These are phyloP conservation scores for Cyberlindnera mycetangii DNA, from an alignment of 805 yeast genomes.

Conservation along the genomic window DNA sequence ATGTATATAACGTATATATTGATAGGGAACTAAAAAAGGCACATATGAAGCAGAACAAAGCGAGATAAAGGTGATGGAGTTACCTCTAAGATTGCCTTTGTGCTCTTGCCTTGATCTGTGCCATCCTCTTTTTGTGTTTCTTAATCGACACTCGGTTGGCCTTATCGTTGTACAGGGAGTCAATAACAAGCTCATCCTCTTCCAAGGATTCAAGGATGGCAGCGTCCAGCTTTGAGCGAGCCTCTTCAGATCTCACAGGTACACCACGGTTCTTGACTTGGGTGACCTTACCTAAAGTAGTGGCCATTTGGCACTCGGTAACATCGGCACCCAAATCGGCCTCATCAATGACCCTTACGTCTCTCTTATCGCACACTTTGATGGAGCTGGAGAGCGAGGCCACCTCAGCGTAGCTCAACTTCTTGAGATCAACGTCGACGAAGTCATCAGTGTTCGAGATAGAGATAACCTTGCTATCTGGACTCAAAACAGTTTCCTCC, in stretches of 20 bases:
- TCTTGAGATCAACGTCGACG: conserved; percentile 43
- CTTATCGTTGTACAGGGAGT: conserved; percentile 21
- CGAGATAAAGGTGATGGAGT: not conserved
- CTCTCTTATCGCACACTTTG: conserved; percentile 2
- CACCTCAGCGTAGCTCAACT: conserved; percentile 53
- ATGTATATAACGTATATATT: too few relatives aligned
- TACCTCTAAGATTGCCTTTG: too few relatives aligned
- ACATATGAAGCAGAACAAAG: not conserved
- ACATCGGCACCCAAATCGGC: conserved; percentile 19
- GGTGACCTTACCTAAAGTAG: conserved; percentile 6
- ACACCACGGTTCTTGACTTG: not conserved
- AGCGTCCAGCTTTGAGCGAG: not conserved
- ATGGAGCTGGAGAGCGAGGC: conserved; percentile 33
- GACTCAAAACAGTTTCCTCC: conserved; percentile 12
- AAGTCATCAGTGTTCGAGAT: conserved; percentile 36
- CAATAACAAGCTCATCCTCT: conserved; percentile 16
- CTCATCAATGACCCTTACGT: conserved; percentile 15
- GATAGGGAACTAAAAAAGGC: too few relatives aligned
- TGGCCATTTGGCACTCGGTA: conserved; percentile 25
- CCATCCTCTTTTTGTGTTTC: conserved; percentile 16
- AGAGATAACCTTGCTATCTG: conserved; percentile 20
- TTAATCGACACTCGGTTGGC: conserved; percentile 22
- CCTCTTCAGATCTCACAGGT: too few relatives aligned
- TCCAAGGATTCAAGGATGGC: conserved; percentile 2
- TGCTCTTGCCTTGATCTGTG: conserved; percentile 14